Base-by-base conservation (phyloP, 2,329 filamentous ascomycete species). In the Botrytis galanthina region DNA sequence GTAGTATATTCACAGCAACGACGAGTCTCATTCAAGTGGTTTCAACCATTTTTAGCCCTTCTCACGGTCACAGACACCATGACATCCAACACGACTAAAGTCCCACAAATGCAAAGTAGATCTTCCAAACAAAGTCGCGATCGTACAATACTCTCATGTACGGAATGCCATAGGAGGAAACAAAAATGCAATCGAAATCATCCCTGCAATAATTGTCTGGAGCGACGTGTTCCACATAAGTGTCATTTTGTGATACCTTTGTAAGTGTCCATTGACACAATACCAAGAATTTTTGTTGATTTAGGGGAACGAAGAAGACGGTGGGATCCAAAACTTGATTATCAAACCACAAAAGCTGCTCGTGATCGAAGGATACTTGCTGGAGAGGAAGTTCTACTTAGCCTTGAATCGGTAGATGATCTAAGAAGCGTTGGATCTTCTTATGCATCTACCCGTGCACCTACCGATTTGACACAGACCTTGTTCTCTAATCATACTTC, bases 91-190 rank as follows among this genome's bases (percentile, higher is more conserved):
- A 22, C 39, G 35, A 59, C 26, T 26, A 35, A 29, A 60, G 39
- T 18, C 6, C 16, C 46, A 39, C 67, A 71, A 48, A 32, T 57
- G 44, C 32, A 44, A 18, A 46, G 18, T 10, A 59, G n/a, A 48
- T 39, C 60, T 44, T 22, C n/a, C 18, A 71, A 71, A 59, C 67
- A 59, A 48, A 77, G 72, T 66, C 75, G 77, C 44, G 76, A 75
- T 62, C 74, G 77, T 39, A 72, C 57, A 4, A 32, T 74, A 18
- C 44, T 76, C 16, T 76, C 76, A 4, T 78, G 77, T 68, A 75
- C 72, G 20, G 77, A 79, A 61, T 79, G 77, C 37, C 75, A 78
- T 48, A 73, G 76, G 35, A 72, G 76, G 35, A 79, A 79, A 60
- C 77, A 79, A 59, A 78, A 76, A 69, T 79, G 78, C 63, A 71